Evolutionary conservation across 139 green algal species (phyloP).

Genomic region (Dunaliella primolecta): DNA sequence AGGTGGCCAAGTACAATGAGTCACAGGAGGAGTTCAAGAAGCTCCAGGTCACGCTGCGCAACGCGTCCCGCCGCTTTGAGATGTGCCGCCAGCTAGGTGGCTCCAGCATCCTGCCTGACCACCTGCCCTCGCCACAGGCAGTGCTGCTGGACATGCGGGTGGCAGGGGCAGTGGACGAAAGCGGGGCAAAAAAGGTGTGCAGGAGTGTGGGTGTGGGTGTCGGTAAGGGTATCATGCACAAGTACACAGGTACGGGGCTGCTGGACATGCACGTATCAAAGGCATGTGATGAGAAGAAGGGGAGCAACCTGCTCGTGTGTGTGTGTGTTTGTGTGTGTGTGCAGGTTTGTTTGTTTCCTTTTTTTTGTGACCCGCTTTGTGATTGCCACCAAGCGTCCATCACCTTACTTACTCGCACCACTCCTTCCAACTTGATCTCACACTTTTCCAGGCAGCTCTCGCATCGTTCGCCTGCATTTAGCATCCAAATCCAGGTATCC

Average conservation of each 20-base stretch:
- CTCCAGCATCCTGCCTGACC: slow-evolving; percentile 20
- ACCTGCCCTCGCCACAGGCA: slow-evolving; percentile 17
- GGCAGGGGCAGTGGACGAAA: neutral
- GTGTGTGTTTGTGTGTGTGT: neutral
- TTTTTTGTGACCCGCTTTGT: neutral
- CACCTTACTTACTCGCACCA: no score
- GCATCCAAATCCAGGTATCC: no score
- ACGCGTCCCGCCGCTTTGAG: slow-evolving; percentile 26
- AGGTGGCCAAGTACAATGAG: slow-evolving; percentile 59
- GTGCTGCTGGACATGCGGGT: slow-evolving; percentile 27
- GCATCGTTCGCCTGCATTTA: no score
- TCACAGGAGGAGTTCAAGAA: slow-evolving; percentile 32
- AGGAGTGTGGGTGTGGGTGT: neutral
- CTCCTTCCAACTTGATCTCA: no score
- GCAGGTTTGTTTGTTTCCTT: neutral
- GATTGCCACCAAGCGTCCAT: neutral
- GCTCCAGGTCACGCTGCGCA: slow-evolving; percentile 30
- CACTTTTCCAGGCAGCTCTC: no score
- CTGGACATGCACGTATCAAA: neutral
- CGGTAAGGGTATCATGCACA: no score
- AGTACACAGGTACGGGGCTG: no score
- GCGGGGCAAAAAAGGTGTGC: slow-evolving; percentile 18
- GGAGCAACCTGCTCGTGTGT: neutral
- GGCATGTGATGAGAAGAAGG: neutral
- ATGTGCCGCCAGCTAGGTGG: slow-evolving; percentile 8